Percentiles rank a stretch among this genome's conserved stretches.
Conservation (phyloP, 2,329 filamentous ascomycete genomes). For the Fusarium proliferatum region DNA sequence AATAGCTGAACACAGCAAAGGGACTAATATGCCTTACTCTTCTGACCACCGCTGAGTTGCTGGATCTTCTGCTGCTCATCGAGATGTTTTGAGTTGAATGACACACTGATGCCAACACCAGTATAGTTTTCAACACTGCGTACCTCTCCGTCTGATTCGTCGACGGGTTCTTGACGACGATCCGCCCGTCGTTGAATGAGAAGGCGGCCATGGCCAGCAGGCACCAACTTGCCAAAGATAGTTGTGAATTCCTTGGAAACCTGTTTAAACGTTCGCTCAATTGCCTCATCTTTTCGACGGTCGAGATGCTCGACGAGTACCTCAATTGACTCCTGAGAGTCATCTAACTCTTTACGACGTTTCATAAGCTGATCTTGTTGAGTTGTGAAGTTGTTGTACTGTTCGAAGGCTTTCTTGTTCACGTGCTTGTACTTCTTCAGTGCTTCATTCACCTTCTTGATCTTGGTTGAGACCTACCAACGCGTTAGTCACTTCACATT, state of each 20-base stretch:
- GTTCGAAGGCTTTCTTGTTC: slow-evolving; percentile 99
- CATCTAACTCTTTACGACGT: slow-evolving; percentile 87
- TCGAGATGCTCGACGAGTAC: slow-evolving; percentile 93
- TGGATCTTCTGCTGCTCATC: slow-evolving; percentile 98
- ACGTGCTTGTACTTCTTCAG: slow-evolving; percentile 98
- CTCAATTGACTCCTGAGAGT: slow-evolving; percentile 86
- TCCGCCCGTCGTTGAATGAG: slow-evolving; percentile 94
- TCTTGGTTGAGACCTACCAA: slow-evolving; percentile 67
- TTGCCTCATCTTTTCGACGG: slow-evolving; percentile 96
- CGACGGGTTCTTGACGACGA: slow-evolving; percentile 63
- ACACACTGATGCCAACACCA: slow-evolving; percentile 95
- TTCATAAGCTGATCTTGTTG: slow-evolving; percentile 89
- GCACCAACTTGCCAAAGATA: slow-evolving; percentile 95
- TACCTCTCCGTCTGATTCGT: slow-evolving; percentile 75
- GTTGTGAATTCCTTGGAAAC: slow-evolving; percentile 92
- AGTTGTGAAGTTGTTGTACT: slow-evolving; percentile 96
- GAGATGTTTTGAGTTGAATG: slow-evolving; percentile 94
- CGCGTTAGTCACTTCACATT: slow-evolving; percentile 20
- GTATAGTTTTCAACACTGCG: slow-evolving; percentile 92
- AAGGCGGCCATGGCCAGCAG: slow-evolving; percentile 88
- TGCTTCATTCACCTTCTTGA: slow-evolving; percentile 91
- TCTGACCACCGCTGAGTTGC: slow-evolving; percentile 96
- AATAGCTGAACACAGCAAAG: background rate
- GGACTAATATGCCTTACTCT: slow-evolving; percentile 73
- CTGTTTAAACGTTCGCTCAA: slow-evolving; percentile 98